Conservation (phyloP, 2,329 filamentous ascomycete species). For the Dothideomycetidae sp. region DNA sequence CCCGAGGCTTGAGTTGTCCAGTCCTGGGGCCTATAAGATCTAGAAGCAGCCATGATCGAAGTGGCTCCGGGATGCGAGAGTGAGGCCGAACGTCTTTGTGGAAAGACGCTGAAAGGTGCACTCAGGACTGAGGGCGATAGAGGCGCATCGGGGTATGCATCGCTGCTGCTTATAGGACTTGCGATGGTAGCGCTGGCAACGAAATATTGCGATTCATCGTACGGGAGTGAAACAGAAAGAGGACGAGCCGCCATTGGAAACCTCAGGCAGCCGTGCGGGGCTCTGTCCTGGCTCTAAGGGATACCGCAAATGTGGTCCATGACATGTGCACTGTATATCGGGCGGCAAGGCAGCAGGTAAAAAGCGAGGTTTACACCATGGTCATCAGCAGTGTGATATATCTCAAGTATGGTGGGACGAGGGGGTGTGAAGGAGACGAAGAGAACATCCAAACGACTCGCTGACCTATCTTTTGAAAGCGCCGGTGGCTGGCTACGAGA, state of each 20-base stretch:
- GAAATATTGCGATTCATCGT: background rate
- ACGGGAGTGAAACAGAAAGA: background rate
- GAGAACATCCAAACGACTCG: no score
- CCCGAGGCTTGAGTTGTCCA: constrained; percentile 29
- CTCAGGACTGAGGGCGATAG: constrained; percentile 13
- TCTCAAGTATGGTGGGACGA: no score
- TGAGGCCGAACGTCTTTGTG: constrained; percentile 19
- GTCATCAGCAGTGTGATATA: background rate
- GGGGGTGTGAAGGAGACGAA: no score
- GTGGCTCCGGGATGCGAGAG: constrained; percentile 17
- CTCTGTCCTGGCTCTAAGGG: no score
- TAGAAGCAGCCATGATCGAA: constrained; percentile 15
- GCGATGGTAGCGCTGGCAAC: constrained; percentile 15
- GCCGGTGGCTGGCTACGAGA: no score
- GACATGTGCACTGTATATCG: no score
- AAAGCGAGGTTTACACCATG: background rate
- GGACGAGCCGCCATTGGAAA: background rate
- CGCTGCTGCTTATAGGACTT: constrained; percentile 20
- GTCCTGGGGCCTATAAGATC: constrained; percentile 36
- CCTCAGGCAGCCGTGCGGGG: no score
- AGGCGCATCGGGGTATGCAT: constrained; percentile 9
- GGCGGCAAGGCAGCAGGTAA: background rate
- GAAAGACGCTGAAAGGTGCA: constrained; percentile 17
- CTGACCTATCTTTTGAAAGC: no score
- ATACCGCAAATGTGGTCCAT: no score